Percentiles rank a stretch among this genome's conserved stretches.
These are phyloP conservation scores for Lolium rigidum DNA, from an alignment of 176 grass and related monocot species.

Conservation along the genomic window DNA sequence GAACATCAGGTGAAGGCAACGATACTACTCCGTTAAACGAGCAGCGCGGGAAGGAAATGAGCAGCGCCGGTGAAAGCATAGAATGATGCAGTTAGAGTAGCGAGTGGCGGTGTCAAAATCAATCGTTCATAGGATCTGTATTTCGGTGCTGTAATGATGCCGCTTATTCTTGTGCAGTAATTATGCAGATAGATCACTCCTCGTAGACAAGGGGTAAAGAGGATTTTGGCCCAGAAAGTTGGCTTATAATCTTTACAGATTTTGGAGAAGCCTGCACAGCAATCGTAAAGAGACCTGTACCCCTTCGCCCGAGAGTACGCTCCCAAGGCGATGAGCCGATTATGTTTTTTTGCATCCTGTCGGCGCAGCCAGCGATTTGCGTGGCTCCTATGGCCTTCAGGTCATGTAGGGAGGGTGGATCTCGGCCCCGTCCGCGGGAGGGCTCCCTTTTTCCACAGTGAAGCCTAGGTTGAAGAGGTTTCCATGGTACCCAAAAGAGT, in stretches of 20 bases:
- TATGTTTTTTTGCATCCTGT: too few relatives aligned
- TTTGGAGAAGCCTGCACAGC: background rate
- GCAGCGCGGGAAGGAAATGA: too few relatives aligned
- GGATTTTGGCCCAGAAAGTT: background rate
- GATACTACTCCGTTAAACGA: background rate
- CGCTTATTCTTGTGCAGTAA: background rate
- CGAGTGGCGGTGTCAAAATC: background rate
- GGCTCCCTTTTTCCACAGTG: too few relatives aligned
- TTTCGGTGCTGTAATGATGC: background rate
- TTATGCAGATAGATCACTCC: slow-evolving; percentile 1
- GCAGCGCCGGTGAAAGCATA: slow-evolving; percentile 7
- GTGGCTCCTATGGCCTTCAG: too few relatives aligned
- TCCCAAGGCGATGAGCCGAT: too few relatives aligned
- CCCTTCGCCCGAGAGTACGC: too few relatives aligned
- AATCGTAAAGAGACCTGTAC: too few relatives aligned
- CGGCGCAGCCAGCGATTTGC: too few relatives aligned
- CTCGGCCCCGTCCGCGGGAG: too few relatives aligned
- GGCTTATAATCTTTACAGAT: background rate
- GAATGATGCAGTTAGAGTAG: slow-evolving; percentile 2
- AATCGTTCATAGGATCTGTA: background rate
- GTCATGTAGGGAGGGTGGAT: too few relatives aligned
- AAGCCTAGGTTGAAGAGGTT: too few relatives aligned
- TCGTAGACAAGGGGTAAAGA: background rate
- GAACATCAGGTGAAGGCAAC: background rate
- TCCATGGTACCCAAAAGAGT: too few relatives aligned